These are phyloP conservation scores for Beauveria caledonica DNA, from an alignment of 2,329 filamentous ascomycete species.

Conservation along the genomic window DNA sequence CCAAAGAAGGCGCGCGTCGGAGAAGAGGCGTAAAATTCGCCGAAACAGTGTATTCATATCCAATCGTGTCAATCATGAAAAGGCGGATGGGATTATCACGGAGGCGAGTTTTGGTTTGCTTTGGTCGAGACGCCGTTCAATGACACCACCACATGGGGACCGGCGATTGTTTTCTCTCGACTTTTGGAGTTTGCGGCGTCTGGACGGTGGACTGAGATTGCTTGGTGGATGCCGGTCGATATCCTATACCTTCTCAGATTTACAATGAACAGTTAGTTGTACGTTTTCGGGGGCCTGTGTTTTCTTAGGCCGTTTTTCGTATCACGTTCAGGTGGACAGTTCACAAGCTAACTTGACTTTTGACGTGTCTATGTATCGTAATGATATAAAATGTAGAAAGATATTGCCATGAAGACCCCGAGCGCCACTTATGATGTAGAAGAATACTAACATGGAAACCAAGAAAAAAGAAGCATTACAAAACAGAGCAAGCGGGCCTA, in stretches of 20 bases:
- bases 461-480: not conserved
- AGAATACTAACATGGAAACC: not conserved
- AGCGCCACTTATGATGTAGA: not conserved
- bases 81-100: not conserved
- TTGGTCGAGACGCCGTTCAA: not conserved
- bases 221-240: not conserved
- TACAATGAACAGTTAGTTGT: not conserved
- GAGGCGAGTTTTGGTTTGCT: not conserved
- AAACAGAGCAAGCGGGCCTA: not conserved
- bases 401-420: not conserved
- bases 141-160: not conserved
- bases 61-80: not conserved
- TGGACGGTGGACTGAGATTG: slow-evolving; percentile 1
- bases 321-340: not conserved
- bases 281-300: not conserved
- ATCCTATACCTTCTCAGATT: not conserved
- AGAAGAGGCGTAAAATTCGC: slow-evolving; percentile 16
- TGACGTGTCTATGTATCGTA: not conserved
- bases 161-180: not conserved
- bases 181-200: slow-evolving; percentile 9
- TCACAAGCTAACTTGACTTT: not conserved
- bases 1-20: slow-evolving; percentile 49
- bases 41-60: not conserved
- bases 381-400: not conserved
- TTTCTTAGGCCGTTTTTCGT: not conserved